These are phyloP conservation scores for Magnusiomyces ingens DNA, from an alignment of 1,139 yeast species.

Conservation along the genomic window DNA sequence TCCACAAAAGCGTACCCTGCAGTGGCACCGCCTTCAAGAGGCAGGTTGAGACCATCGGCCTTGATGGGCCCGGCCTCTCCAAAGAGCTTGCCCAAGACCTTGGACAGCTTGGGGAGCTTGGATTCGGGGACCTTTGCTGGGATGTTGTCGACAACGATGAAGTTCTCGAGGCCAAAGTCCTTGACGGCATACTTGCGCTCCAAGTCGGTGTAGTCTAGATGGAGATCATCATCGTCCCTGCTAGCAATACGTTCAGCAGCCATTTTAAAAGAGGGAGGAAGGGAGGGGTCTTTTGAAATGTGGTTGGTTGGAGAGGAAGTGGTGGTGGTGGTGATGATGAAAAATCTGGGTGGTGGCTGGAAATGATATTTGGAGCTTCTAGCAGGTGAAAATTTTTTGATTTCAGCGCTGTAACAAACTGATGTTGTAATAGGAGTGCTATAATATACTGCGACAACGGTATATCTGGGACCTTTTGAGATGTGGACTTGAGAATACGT, in stretches of 20 bases:
- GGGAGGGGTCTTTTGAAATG: background rate
- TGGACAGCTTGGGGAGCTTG: constrained; percentile 75
- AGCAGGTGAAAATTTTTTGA: background rate
- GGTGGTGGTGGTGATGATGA: background rate
- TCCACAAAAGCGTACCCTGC: constrained; percentile 88
- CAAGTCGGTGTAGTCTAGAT: constrained; percentile 77
- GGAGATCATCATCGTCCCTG: constrained; percentile 8
- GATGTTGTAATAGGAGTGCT: no score
- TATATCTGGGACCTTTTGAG: background rate
- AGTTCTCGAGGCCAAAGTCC: constrained; percentile 64
- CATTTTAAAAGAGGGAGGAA: background rate
- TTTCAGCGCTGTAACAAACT: background rate
- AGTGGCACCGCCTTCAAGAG: constrained; percentile 63
- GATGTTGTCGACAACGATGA: constrained; percentile 88
- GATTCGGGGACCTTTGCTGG: constrained; percentile 83
- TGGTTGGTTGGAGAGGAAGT: background rate
- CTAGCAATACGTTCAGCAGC: constrained; percentile 3
- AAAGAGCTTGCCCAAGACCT: constrained; percentile 78
- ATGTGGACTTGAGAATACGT: background rate
- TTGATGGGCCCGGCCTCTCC: constrained; percentile 63
- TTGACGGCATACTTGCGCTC: constrained; percentile 68
- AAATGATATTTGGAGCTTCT: background rate
- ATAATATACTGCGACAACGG: no score
- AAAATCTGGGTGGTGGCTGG: background rate
- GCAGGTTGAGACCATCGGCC: constrained; percentile 70